A percentile compares a stretch with the other conserved stretches of the same genome.
These are phyloP conservation scores for Paramecium biaurelia DNA, from an alignment of 73 alveolate genomes.

Conservation along the genomic window DNA sequence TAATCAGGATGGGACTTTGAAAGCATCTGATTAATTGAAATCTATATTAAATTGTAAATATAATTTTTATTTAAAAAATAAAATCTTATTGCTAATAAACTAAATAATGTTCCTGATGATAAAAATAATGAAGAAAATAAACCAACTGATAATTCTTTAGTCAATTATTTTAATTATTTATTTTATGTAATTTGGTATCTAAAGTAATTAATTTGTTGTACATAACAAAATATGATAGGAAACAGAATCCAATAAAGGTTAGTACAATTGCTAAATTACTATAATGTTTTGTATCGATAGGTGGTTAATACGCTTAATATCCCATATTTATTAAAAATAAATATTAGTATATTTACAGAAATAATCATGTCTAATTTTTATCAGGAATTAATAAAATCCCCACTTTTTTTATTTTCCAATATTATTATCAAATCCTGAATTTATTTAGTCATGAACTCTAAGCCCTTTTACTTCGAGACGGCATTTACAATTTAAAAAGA, in stretches of 20 bases:
- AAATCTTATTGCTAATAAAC: conserved; percentile 58
- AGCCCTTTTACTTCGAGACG: not conserved
- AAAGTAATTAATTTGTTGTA: not conserved
- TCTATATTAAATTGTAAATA: not conserved
- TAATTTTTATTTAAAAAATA: conserved; percentile 49
- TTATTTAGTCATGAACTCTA: not conserved
- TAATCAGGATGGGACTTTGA: not conserved
- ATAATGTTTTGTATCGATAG: conserved; percentile 53
- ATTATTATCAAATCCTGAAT: not conserved
- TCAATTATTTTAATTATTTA: conserved; percentile 53
- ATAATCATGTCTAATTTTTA: not conserved
- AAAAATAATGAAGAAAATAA: conserved; percentile 56
- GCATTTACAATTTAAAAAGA: conserved; percentile 8
- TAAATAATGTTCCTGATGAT: conserved; percentile 59
- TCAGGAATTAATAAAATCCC: not conserved
- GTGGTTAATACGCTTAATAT: conserved; percentile 44
- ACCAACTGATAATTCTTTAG: conserved; percentile 56
- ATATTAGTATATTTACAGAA: not conserved
- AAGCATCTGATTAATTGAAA: not conserved
- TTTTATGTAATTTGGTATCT: conserved; percentile 53
- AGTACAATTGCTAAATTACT: conserved; percentile 56
- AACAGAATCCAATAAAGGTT: conserved; percentile 57
- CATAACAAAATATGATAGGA: conserved; percentile 64
- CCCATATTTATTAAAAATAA: not conserved
- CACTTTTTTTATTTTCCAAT: not conserved